Conservation (phyloP, 257 asterid genomes). For the Galeopsis tetrahit region DNA sequence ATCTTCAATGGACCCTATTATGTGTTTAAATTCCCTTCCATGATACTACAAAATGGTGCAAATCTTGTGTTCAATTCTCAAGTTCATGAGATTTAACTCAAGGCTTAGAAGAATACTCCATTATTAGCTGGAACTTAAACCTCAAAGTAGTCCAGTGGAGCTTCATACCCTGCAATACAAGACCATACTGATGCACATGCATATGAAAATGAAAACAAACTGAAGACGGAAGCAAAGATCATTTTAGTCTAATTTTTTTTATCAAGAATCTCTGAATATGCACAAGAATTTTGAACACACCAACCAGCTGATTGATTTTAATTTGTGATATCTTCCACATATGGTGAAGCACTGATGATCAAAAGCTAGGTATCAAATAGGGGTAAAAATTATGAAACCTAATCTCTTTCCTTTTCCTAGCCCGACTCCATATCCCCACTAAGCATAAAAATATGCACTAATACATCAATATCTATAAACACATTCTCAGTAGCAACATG, state of each 20-base stretch:
- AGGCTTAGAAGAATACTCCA: background rate
- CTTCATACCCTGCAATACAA: background rate
- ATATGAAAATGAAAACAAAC: background rate
- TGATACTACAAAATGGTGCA: background rate
- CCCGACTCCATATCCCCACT: background rate
- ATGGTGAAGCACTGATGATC: background rate
- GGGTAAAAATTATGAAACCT: background rate
- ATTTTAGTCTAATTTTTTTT: background rate
- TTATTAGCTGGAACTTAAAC: background rate
- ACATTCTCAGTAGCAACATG: conserved; percentile 16
- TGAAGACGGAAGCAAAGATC: background rate
- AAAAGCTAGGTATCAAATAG: background rate
- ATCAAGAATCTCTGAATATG: conserved; percentile 4
- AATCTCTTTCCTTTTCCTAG: background rate
- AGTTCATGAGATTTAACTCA: background rate
- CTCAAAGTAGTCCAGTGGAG: background rate
- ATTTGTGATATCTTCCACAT: background rate
- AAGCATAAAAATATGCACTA: background rate
- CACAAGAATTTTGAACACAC: background rate
- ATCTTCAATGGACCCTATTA: background rate
- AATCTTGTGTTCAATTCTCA: background rate
- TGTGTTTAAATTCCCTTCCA: background rate
- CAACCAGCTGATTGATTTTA: background rate
- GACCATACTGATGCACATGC: background rate
- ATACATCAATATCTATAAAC: conserved; percentile 14